Conservation (phyloP, 2,329 filamentous ascomycete genomes). For the Raffaelea arxii region DNA sequence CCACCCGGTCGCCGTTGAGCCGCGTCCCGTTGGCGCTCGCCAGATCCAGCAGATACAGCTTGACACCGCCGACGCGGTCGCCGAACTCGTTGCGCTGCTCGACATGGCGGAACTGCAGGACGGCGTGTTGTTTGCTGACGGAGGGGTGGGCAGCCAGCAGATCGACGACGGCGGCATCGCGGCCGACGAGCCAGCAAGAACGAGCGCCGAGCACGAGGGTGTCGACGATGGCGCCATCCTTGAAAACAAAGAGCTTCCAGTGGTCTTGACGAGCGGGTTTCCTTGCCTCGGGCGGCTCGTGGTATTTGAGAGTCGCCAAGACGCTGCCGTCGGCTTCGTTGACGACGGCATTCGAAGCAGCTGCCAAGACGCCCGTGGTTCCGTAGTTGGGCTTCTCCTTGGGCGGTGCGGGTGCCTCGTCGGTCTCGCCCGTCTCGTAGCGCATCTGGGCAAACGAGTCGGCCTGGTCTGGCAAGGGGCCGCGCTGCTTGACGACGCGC, state of each 20-base stretch:
- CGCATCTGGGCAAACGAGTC: conserved; percentile 48
- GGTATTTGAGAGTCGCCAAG: conserved; percentile 86
- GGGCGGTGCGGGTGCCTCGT: conserved; percentile 34
- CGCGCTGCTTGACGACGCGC: conserved; percentile 23
- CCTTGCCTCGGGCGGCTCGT: conserved; percentile 86
- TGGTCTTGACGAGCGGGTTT: conserved; percentile 69
- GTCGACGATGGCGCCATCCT: conserved; percentile 68
- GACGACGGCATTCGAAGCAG: conserved; percentile 68
- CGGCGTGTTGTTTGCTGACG: conserved; percentile 90
- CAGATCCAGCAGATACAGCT: conserved; percentile 85
- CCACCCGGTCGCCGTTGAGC: conserved; percentile 67
- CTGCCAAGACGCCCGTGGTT: conserved; percentile 71
- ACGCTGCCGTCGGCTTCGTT: conserved; percentile 64
- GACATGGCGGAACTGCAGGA: conserved; percentile 81
- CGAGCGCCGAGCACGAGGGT: conserved; percentile 66
- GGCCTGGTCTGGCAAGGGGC: conserved; percentile 50
- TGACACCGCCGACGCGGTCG: conserved; percentile 68
- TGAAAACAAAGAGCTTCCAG: conserved; percentile 93
- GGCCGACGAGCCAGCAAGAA: conserved; percentile 85
- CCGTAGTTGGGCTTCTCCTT: conserved; percentile 87
- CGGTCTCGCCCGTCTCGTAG: conserved; percentile 24
- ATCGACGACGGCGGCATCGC: conserved; percentile 73
- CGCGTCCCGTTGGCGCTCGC: conserved; percentile 87
- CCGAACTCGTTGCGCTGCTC: conserved; percentile 80
- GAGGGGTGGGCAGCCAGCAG: conserved; percentile 81